phyloP scores from a whole-genome alignment of 352 stramenopile genomes.

The Globisporangium iwayamae region DNA sequence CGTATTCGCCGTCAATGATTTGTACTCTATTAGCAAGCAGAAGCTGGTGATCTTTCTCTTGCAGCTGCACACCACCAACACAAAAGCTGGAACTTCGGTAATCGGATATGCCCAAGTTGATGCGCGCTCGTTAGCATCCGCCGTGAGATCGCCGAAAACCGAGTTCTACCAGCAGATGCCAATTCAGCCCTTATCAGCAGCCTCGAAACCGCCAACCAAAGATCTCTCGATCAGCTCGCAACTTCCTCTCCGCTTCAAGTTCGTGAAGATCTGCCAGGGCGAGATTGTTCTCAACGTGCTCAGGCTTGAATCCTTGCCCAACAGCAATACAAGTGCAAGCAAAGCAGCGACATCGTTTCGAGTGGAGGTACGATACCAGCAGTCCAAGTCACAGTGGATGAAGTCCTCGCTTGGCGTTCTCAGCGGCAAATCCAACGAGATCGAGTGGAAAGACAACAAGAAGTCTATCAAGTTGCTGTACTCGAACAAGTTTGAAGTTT shows the following conservation, averaged over 20 bases:
- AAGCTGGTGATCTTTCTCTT: constrained; percentile 5
- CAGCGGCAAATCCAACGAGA: constrained; percentile 3
- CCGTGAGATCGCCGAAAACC: constrained; percentile 3
- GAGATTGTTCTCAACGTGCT: constrained; percentile 1
- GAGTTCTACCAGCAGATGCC: constrained; percentile 13
- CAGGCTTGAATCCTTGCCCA: neutral
- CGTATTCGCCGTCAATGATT: neutral
- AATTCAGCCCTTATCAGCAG: neutral
- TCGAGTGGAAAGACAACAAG: constrained; percentile 15
- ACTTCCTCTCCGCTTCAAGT: constrained; percentile 9
- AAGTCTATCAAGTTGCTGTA: constrained; percentile 22
- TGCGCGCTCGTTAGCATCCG: neutral
- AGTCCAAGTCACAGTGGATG: constrained; percentile 6
- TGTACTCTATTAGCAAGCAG: neutral
- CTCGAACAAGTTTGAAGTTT: constrained; percentile 24
- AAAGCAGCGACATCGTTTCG: constrained; percentile 3
- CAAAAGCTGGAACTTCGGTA: neutral
- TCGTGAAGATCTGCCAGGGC: constrained; percentile 8
- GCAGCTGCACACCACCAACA: no score
- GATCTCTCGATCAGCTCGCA: no score
- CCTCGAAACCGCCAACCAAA: neutral
- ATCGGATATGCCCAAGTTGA: constrained; percentile 3
- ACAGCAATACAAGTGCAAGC: neutral
- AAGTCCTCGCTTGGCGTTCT: constrained; percentile 7
- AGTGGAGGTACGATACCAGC: constrained; percentile 7